These are phyloP conservation scores for Cercospora beticola DNA, from an alignment of 2,329 filamentous ascomycete genomes.

Conservation along the genomic window DNA sequence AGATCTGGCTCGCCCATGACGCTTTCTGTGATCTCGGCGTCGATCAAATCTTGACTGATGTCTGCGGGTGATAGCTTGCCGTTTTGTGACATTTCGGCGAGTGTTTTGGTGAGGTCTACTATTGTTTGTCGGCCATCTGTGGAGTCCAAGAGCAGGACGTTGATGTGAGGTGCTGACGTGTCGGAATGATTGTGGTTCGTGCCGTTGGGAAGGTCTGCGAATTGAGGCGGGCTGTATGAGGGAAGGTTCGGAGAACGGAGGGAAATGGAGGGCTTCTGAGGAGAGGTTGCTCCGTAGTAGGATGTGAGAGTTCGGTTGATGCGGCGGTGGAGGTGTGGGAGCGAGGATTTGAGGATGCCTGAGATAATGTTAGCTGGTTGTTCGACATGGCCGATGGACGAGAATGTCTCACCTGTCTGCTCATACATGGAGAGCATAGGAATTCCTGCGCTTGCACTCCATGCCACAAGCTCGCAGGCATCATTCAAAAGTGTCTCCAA, in stretches of 20 bases:
- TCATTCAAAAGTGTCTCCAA: conserved; percentile 85
- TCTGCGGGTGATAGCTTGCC: conserved; percentile 78
- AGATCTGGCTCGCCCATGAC: conserved; percentile 90
- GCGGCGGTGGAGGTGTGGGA: conserved; percentile 77
- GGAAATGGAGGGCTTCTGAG: conserved; percentile 67
- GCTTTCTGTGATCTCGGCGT: conserved; percentile 75
- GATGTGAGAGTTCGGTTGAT: conserved; percentile 76
- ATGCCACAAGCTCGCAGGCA: conserved; percentile 85
- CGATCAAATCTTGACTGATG: conserved; percentile 81
- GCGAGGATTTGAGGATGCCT: conserved; percentile 87
- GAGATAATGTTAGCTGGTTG: not conserved
- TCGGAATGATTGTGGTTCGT: conserved; percentile 38
- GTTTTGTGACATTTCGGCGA: conserved; percentile 91
- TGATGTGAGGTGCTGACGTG: conserved; percentile 47
- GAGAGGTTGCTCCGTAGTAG: conserved; percentile 72
- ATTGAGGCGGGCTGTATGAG: conserved; percentile 51
- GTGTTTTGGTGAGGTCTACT: conserved; percentile 90
- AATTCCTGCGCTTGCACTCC: conserved; percentile 88
- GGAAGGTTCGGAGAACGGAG: conserved; percentile 70
- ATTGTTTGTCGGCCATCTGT: conserved; percentile 91
- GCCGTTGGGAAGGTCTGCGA: conserved; percentile 25
- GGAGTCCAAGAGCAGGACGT: conserved; percentile 76
- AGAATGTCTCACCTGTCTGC: conserved; percentile 67
- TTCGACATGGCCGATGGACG: not conserved
- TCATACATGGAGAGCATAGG: conserved; percentile 88